Evolutionary conservation across 2,329 filamentous ascomycete species (phyloP), one percentile per base, ranked within the genome.

Genomic region (Colletotrichum neosansevieriae): DNA sequence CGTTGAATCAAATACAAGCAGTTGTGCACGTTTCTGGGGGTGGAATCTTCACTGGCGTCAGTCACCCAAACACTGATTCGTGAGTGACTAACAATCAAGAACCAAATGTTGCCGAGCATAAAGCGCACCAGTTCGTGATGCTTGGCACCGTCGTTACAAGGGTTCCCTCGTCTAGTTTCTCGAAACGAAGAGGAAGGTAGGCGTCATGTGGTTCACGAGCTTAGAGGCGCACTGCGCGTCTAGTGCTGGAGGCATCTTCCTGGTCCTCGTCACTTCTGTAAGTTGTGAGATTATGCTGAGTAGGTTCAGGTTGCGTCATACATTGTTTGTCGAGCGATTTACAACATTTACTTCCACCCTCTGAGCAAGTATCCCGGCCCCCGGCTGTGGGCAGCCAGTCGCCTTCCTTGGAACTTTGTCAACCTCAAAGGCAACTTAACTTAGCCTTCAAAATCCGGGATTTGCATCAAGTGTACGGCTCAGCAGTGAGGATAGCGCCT

Each of bases 291-390:
- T 34, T n/a, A 6, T 4, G n/a, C 21, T 56, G 13, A 56, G 12
- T 13, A 2, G 15, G 3, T n/a, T 6, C 13, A 66, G 49, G 29
- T 38, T 17, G 12, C 9, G 1, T 3, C 50, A 4, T 50, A 57
- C 3, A 32, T 29, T 24, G 15, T 12, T 11, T 15, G 49, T 3
- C 50, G 61, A n/a, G 47, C 42, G 11, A 21, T 76, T 13, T 76
- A 78, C 71, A 78, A 78, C 63, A 65, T 79, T 62, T 75, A 72
- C 67, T 70, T 79, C n/a, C 78, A 80, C 63, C 89, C 90, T 5
- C 79, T 94, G 64, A 87, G 89, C 77, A 88, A 86, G 74, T 93
- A 92, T 72, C 92, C 92, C 0, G 93, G 92, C 0, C 92, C 90
- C 0, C 82, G 89, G 61, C 73, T 93, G 36, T 93, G 92, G 24